phyloP scores from a whole-genome alignment of 2,329 filamentous ascomycete species.

The Saccharata proteae region DNA sequence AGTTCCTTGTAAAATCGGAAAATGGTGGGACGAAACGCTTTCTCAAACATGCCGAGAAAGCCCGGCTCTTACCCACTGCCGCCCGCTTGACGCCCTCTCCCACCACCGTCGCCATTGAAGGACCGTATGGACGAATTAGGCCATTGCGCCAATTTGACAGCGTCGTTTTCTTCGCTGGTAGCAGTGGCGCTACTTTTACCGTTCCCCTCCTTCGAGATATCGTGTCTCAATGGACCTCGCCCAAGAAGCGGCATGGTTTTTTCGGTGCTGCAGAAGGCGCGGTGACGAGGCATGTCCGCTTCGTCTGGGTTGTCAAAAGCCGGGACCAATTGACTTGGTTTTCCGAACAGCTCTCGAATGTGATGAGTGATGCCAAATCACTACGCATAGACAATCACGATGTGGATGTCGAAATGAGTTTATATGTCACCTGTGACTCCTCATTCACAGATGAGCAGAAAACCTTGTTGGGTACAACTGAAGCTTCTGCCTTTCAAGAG shows the following conservation, averaged over 20 bases:
- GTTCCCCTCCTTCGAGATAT: slow-evolving; percentile 45
- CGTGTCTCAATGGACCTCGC: slow-evolving; percentile 31
- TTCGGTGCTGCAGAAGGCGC: slow-evolving; percentile 16
- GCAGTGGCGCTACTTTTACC: slow-evolving; percentile 48
- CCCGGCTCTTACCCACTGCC: slow-evolving; percentile 1
- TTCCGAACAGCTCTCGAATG: slow-evolving; percentile 34
- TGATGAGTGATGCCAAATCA: slow-evolving; percentile 30
- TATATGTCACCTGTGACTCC: slow-evolving; percentile 45
- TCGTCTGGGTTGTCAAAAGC: slow-evolving; percentile 49
- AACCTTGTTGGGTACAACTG: slow-evolving; percentile 15
- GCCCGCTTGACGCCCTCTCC: slow-evolving; percentile 1
- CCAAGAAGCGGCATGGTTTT: slow-evolving; percentile 8
- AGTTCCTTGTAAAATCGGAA: slow-evolving; percentile 44
- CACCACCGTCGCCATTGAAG: slow-evolving; percentile 38
- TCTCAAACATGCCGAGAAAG: slow-evolving; percentile 38
- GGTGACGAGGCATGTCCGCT: slow-evolving; percentile 37
- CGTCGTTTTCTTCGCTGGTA: slow-evolving; percentile 46
- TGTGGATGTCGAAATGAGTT: slow-evolving; percentile 37
- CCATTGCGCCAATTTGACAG: slow-evolving; percentile 49
- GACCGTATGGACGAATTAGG: slow-evolving; percentile 40
- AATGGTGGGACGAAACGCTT: slow-evolving; percentile 41
- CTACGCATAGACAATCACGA: slow-evolving; percentile 24
- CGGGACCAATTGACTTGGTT: slow-evolving; percentile 42
- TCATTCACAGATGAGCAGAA: slow-evolving; percentile 31
- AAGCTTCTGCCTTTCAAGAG: slow-evolving; percentile 11